Conservation (phyloP, 495 filamentous ascomycete species). For the Lasiosphaeriaceae sp. region DNA sequence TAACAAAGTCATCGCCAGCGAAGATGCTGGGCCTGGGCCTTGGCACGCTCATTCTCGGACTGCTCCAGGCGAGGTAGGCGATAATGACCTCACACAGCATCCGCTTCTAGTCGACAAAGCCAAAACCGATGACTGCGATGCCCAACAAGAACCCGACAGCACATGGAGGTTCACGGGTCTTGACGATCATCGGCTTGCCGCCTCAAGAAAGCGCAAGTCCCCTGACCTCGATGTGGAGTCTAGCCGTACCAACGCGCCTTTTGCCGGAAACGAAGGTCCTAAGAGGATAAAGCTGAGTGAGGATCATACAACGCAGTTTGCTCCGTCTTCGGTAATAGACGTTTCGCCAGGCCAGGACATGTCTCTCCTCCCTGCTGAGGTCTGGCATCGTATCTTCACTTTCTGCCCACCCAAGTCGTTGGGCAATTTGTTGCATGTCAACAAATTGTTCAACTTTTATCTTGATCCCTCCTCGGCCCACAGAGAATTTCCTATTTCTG, state of each 20-base stretch:
- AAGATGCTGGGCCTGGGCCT: too few species aligned
- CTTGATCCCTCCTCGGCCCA: slow-evolving; percentile 40
- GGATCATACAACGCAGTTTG: slow-evolving; percentile 6
- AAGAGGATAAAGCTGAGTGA: slow-evolving; percentile 39
- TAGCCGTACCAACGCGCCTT: neutral
- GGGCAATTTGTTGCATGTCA: slow-evolving; percentile 48
- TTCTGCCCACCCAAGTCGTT: slow-evolving; percentile 49
- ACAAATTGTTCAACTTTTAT: slow-evolving; percentile 50
- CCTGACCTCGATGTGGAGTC: slow-evolving; percentile 3
- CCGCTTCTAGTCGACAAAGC: neutral
- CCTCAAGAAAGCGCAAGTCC: slow-evolving; percentile 40
- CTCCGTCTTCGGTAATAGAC: slow-evolving; percentile 8
- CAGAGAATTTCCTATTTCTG: slow-evolving; percentile 22
- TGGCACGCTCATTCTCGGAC: neutral
- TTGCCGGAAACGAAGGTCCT: slow-evolving; percentile 8
- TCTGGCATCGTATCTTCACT: slow-evolving; percentile 56
- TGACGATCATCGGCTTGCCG: neutral
- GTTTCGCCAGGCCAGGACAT: slow-evolving; percentile 21
- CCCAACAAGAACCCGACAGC: neutral
- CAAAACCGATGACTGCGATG: neutral
- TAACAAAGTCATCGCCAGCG: neutral
- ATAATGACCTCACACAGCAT: neutral
- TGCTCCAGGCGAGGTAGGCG: neutral
- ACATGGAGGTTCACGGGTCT: neutral
- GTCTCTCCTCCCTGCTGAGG: slow-evolving; percentile 44